Base-by-base conservation (phyloP, 2,329 filamentous ascomycete species). In the Coniochaeta ligniaria region DNA sequence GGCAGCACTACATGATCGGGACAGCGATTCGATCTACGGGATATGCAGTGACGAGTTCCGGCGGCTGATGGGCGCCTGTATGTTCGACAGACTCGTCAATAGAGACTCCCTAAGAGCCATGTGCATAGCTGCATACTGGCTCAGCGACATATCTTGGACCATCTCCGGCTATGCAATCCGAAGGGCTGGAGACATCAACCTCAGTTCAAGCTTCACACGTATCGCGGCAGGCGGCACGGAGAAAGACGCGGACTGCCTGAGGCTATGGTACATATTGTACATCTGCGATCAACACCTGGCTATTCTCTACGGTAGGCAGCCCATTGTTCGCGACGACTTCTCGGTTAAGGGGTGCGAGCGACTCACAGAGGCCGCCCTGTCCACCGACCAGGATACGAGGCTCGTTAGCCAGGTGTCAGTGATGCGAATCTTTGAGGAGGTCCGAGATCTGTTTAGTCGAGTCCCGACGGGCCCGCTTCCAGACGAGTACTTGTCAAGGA, bases 231-330 rank as follows among this genome's bases (percentile, higher is more conserved):
- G 52, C 22, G 47, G 50, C 7, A 20, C 52, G 1, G 73, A 70
- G 14, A 73, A 76, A 14, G 77, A 81, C 50, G 76, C 76, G 0
- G 82, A 86, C 61, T 78, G 80, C 38, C 78, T 84, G 4, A 76
- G 85, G 22, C 70, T 87, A 14, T 87, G 84, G 84, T 87, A 86
- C 65, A 70, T 84, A 35, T 72, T 84, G 1, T 86, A 85, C 62
- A 81, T 86, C 7, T 86, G 83, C 63, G 83, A 86, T 61, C 82
- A 85, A 61, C 83, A 86, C 64, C 78, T 86, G 2, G 84, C 83
- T 20, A 86, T 85, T 24, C 73, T 85, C 0, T 86, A 87, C 59
- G 83, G 83, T 2, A 75, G 85, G 2, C 81, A 82, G 1, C 80
- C 83, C 0, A 80, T 85, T 9, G 81, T 86, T 0, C 80, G 82